Evolutionary conservation across 2,329 filamentous ascomycete genomes (phyloP), one percentile per base, ranked within the genome.

Genomic region (Colletotrichum sp.): DNA sequence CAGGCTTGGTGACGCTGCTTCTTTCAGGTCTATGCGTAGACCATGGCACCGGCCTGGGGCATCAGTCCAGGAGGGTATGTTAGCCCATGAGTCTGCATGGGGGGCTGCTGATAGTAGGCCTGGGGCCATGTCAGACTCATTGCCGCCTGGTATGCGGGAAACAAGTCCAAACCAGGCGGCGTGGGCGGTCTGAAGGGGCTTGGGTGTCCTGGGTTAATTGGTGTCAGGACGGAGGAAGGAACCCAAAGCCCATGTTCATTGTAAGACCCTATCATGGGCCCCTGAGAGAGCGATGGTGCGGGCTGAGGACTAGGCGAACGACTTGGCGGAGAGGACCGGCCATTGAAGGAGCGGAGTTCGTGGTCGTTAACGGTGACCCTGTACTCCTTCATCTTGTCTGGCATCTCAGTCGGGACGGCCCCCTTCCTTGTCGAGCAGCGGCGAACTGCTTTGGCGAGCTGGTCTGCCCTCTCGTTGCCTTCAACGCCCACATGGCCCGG

Each of bases 401-500:
- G 70, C 36, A 69, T 66, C n/a, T 59, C 59, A n/a, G 5, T 16
- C 5, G 72, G 55, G 2, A 71, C 71, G 38, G 21, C 12, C 43
- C 43, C 43, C 14, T 74, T 61, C 5, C 43, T 48, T 13, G 62
- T 32, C 16, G 26, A 26, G 43, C 61, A 71, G 14, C n/a, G 13
- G 12, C 69, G 52, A n/a, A n/a, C 69, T 4, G 30, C 18, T 2
- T 28, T 55, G 4, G 73, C 61, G 7, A 55, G 18, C 18, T 10
- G 6, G 62, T 75, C 38, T 18, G 62, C 73, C 5, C 16, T 56
- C 18, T 72, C 55, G 56, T 72, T 75, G 18, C 69, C 73, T 7
- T 12, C 24, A n/a, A 75, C 43, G 26, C 55, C 69, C 12, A 13
- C 56, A 24, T 75, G 73, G 52, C 73, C 73, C 10, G 73, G 73